Conservation (phyloP, 768 basidiomycete species). For the Strobilomyces echinocephalus region DNA sequence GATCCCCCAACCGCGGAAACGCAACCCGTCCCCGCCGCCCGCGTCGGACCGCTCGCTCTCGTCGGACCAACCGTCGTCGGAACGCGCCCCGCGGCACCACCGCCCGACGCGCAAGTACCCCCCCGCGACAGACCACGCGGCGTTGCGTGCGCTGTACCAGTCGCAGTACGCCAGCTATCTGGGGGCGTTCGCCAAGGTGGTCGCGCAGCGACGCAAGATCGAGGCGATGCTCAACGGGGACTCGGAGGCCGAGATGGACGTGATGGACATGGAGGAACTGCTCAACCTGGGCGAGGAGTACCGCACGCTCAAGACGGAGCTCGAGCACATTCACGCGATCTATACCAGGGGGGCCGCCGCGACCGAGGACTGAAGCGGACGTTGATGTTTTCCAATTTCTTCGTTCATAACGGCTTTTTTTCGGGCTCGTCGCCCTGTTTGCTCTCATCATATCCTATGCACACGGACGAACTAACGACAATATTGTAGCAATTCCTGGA, state of each 20-base stretch:
- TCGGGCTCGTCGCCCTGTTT: too few relatives aligned
- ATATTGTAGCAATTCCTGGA: too few relatives aligned
- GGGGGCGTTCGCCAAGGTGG: constrained; percentile 40
- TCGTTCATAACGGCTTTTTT: too few relatives aligned
- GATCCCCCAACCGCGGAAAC: constrained; percentile 27
- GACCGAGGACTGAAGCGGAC: background rate
- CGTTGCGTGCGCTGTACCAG: constrained; percentile 51
- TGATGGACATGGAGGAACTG: constrained; percentile 53
- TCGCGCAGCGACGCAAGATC: constrained; percentile 48
- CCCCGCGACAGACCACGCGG: constrained; percentile 44
- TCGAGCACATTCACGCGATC: constrained; percentile 44
- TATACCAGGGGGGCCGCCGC: constrained; percentile 26
- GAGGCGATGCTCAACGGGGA: constrained; percentile 50
- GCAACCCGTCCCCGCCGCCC: constrained; percentile 26
- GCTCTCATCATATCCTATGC: too few relatives aligned
- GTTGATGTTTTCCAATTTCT: background rate
- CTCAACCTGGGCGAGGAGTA: constrained; percentile 41
- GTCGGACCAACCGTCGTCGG: constrained; percentile 14
- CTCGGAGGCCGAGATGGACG: constrained; percentile 50
- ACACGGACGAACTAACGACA: too few relatives aligned
- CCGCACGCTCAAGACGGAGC: constrained; percentile 45
- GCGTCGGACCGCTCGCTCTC: constrained; percentile 21
- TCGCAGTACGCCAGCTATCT: constrained; percentile 50
- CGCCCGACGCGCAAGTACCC: constrained; percentile 32
- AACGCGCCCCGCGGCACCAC: constrained; percentile 18